Percentiles rank a stretch among this genome's conserved stretches.
phyloP scores from a whole-genome alignment of 768 basidiomycete species.

The Amanita fuliginea region DNA sequence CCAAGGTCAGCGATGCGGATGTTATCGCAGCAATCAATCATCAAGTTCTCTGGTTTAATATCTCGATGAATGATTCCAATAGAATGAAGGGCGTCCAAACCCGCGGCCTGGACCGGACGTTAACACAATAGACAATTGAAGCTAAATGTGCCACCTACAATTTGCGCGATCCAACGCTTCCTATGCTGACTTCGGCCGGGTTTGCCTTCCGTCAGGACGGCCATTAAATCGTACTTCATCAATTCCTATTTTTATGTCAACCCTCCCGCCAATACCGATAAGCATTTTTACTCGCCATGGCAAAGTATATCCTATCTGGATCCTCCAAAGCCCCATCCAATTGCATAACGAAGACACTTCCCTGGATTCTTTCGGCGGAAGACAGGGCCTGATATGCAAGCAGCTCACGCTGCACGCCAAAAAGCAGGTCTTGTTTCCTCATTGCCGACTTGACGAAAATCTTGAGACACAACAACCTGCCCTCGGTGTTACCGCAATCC shows the following conservation, averaged over 20 bases:
- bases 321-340: conserved; percentile 25
- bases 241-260: conserved; percentile 17
- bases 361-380: conserved; percentile 11
- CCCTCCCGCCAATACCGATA: neutral
- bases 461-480: conserved; percentile 26
- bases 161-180: conserved; percentile 28
- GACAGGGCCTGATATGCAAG: conserved; percentile 23
- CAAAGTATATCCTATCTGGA: conserved; percentile 18
- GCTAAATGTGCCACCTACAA: conserved; percentile 15
- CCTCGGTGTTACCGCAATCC: neutral
- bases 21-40: conserved; percentile 34
- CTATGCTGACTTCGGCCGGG: conserved; percentile 17
- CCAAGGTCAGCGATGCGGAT: conserved; percentile 33
- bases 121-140: neutral
- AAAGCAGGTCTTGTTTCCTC: conserved; percentile 1
- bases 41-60: conserved; percentile 60
- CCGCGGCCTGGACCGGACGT: conserved; percentile 20
- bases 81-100: conserved; percentile 34
- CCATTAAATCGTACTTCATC: conserved; percentile 24
- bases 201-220: conserved; percentile 16
- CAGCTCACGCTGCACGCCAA: conserved; percentile 21
- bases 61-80: conserved; percentile 61
- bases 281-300: conserved; percentile 22
- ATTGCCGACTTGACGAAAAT: conserved; percentile 16
- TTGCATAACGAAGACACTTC: conserved; percentile 25